Conservation (phyloP, 176 grass and related monocot genomes). For the Pontederia paniculata region DNA sequence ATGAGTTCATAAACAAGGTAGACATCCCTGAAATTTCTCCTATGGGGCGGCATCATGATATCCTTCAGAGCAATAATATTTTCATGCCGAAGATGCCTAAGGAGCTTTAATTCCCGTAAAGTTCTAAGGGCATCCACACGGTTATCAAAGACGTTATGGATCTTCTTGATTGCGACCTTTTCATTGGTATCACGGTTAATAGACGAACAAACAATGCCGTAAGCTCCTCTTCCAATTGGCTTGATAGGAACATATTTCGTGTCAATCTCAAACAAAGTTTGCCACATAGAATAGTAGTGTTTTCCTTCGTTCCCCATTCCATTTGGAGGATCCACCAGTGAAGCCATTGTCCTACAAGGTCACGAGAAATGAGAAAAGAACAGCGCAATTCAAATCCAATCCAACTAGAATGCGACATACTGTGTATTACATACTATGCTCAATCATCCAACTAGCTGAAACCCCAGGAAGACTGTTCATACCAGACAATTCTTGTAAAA, state of each 20-base stretch:
- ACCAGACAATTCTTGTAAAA: too few relatives aligned
- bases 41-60: conserved; percentile 58
- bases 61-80: conserved; percentile 69
- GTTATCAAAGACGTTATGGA: conserved; percentile 57
- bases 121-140: conserved; percentile 50
- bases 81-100: conserved; percentile 47
- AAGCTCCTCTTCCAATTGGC: conserved; percentile 30
- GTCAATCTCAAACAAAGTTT: conserved; percentile 36
- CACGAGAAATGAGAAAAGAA: too few relatives aligned
- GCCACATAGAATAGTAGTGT: conserved; percentile 34
- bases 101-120: conserved; percentile 52
- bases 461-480: too few relatives aligned
- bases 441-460: too few relatives aligned
- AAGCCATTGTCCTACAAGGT: conserved; percentile 18
- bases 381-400: too few relatives aligned
- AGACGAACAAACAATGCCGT: conserved; percentile 34
- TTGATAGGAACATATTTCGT: conserved; percentile 34
- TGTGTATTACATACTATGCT: too few relatives aligned
- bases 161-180: conserved; percentile 38
- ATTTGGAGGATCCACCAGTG: conserved; percentile 31
- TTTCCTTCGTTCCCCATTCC: conserved; percentile 31
- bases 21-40: conserved; percentile 51
- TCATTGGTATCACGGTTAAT: conserved; percentile 32
- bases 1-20: conserved; percentile 43
- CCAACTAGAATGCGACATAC: too few relatives aligned